A percentile compares a stretch with the other conserved stretches of the same genome.
Evolutionary conservation across 257 asterid genomes (phyloP).

Genomic region (Marsdenia floribunda): DNA sequence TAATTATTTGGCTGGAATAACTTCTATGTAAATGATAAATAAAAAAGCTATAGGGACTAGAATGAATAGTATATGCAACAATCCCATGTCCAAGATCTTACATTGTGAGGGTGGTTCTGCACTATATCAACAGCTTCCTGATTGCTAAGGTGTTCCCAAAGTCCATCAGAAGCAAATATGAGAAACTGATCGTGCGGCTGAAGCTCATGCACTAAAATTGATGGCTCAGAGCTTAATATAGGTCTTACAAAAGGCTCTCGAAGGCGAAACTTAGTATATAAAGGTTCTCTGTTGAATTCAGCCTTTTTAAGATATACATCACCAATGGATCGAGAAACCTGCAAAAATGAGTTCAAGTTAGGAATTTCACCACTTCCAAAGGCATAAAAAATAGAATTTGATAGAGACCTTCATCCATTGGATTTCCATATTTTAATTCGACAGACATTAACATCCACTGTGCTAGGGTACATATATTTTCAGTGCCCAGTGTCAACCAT

Average conservation of each 20-base stretch:
- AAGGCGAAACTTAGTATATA: conserved; percentile 44
- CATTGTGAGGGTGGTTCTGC: conserved; percentile 35
- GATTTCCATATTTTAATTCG: neutral
- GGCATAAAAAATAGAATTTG: neutral
- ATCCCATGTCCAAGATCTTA: conserved; percentile 21
- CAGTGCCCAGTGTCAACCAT: neutral
- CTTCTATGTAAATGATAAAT: neutral
- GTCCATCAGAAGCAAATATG: conserved; percentile 54
- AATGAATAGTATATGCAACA: neutral
- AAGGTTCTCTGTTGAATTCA: conserved; percentile 44
- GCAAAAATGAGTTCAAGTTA: conserved; percentile 16
- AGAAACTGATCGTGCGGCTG: conserved; percentile 43
- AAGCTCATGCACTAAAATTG: conserved; percentile 38
- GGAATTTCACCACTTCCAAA: neutral
- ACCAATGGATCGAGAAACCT: conserved; percentile 50
- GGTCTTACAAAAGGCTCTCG: conserved; percentile 40
- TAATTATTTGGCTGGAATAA: neutral
- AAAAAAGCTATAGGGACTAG: neutral
- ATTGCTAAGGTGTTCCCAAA: conserved; percentile 53
- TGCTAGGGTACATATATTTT: neutral
- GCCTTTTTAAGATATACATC: conserved; percentile 47
- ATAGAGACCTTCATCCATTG: neutral
- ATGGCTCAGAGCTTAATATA: conserved; percentile 43
- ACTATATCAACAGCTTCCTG: conserved; percentile 55
- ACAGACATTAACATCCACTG: neutral